Percentiles rank a stretch among this genome's conserved stretches.
These are phyloP conservation scores for Aphanomyces astaci DNA, from an alignment of 352 stramenopile genomes.

Conservation along the genomic window DNA sequence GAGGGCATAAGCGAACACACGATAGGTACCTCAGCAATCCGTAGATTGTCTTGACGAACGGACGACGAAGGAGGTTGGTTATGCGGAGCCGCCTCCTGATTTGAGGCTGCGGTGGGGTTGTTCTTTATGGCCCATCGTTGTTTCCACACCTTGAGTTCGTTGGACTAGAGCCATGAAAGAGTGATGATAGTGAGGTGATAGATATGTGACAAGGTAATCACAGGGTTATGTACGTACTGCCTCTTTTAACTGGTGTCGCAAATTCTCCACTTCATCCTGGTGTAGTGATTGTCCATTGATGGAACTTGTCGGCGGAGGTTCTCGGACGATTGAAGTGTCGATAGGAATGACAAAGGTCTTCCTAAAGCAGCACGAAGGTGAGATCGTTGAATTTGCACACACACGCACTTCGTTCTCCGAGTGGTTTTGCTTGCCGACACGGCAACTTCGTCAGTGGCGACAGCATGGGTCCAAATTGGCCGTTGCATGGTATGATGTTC, in stretches of 20 bases:
- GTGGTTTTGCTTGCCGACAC: not conserved
- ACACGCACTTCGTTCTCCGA: not conserved
- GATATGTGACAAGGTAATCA: too few species aligned
- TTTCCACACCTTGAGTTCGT: not conserved
- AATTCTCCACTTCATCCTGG: not conserved
- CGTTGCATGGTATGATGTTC: not conserved
- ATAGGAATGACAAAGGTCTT: not conserved
- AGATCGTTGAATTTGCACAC: not conserved
- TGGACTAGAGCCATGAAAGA: not conserved
- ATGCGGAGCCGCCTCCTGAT: not conserved
- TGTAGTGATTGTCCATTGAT: not conserved
- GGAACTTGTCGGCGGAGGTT: not conserved
- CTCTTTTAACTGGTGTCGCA: not conserved
- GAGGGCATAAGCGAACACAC: too few species aligned
- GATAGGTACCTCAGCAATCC: not conserved
- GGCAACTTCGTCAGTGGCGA: not conserved
- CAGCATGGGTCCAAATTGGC: not conserved
- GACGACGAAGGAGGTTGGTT: not conserved
- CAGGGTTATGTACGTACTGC: not conserved
- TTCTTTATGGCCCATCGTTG: not conserved
- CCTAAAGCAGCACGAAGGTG: too few species aligned
- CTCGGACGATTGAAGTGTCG: not conserved
- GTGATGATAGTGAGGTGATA: too few species aligned
- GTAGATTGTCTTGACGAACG: not conserved
- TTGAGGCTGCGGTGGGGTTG: not conserved